Percentiles rank a stretch among this genome's conserved stretches.
These are phyloP conservation scores for Cenchrus americanus DNA, from an alignment of 176 grass and related monocot genomes.

Conservation along the genomic window DNA sequence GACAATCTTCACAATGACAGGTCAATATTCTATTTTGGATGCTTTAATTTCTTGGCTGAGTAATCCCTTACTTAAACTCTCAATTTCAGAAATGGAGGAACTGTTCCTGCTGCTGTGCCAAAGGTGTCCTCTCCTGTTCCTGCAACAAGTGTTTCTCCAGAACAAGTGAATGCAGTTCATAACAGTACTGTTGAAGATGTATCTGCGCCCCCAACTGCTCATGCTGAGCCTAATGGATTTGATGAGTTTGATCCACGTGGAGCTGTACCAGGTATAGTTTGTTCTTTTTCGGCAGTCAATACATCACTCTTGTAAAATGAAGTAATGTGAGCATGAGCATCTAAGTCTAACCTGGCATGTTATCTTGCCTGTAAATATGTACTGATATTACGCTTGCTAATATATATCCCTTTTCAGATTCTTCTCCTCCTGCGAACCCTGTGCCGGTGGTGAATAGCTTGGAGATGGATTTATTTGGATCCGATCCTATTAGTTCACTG, in stretches of 20 bases:
- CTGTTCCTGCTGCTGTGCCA: conserved; percentile 42
- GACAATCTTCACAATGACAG: conserved; percentile 59
- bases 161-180: conserved; percentile 44
- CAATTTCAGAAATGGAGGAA: conserved; percentile 71
- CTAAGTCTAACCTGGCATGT: background rate
- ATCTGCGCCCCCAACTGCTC: conserved; percentile 46
- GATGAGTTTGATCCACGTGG: conserved; percentile 97
- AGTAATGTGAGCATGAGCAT: conserved; percentile 22
- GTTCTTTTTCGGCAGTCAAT: conserved; percentile 1
- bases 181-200: conserved; percentile 43
- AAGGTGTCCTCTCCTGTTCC: conserved; percentile 44
- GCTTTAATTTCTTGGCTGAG: conserved; percentile 19
- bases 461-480: conserved; percentile 95
- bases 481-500: conserved; percentile 71
- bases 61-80: conserved; percentile 34
- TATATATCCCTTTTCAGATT: conserved; percentile 30
- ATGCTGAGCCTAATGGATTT: conserved; percentile 64
- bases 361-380: conserved; percentile 35
- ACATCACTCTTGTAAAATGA: conserved; percentile 15
- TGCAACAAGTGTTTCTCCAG: conserved; percentile 18
- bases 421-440: conserved; percentile 46
- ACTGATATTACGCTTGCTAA: conserved; percentile 12
- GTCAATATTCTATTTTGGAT: conserved; percentile 39
- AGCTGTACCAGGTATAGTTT: conserved; percentile 69
- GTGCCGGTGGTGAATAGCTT: conserved; percentile 59